Conservation (phyloP, 306 rosid genomes). For the Comarum palustre region DNA sequence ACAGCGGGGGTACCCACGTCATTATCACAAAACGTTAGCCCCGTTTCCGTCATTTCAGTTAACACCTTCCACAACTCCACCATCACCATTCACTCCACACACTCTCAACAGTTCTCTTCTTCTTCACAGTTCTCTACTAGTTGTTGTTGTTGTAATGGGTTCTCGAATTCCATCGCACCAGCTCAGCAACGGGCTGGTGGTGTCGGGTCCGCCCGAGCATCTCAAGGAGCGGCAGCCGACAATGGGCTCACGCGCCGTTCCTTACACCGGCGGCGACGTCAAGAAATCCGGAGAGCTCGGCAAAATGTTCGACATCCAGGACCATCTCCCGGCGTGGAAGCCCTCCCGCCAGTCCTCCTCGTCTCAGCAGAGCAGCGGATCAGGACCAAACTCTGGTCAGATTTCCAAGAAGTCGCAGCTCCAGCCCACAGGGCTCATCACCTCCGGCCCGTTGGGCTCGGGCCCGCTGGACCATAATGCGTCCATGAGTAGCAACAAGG, state of each 20-base stretch:
- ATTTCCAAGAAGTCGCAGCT: constrained; percentile 42
- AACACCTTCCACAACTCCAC: constrained; percentile 13
- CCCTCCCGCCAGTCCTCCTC: constrained; percentile 61
- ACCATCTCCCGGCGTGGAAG: constrained; percentile 32
- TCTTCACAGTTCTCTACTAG: neutral
- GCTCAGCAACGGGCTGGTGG: constrained; percentile 84
- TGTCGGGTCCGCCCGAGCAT: constrained; percentile 87
- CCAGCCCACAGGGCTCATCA: constrained; percentile 69
- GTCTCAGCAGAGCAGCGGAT: constrained; percentile 66
- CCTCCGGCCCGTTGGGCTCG: constrained; percentile 69
- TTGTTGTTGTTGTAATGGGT: constrained; percentile 44
- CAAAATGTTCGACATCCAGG: constrained; percentile 83
- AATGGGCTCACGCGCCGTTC: constrained; percentile 78
- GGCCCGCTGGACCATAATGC: constrained; percentile 56
- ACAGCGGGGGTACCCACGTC: constrained; percentile 37
- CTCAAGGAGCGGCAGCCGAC: constrained; percentile 76
- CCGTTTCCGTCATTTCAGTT: constrained; percentile 48
- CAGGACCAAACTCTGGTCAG: constrained; percentile 78
- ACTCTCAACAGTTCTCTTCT: constrained; percentile 3
- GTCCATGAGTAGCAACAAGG: constrained; percentile 51
- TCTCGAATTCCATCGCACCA: constrained; percentile 84
- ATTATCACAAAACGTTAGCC: constrained; percentile 24
- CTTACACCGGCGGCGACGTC: constrained; percentile 92
- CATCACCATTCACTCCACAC: constrained; percentile 13
- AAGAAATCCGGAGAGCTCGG: constrained; percentile 93